A percentile compares a stretch with the other conserved stretches of the same genome.
Conservation (phyloP, 208 protist species). For the Leishmania turanica region DNA sequence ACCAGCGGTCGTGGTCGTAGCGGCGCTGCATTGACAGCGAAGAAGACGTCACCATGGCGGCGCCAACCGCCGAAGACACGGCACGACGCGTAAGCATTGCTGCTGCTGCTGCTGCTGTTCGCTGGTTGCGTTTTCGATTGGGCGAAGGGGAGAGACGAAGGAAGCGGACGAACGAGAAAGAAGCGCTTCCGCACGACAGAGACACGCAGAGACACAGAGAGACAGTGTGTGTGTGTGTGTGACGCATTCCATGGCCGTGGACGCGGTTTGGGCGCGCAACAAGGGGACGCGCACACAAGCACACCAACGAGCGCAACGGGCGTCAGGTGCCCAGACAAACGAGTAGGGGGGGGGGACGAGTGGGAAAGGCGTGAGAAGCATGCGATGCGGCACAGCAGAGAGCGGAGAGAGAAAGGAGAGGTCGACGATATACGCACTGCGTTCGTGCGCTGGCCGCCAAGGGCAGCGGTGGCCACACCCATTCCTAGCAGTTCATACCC, state of each 20-base stretch:
- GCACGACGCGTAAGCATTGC: slow-evolving; percentile 67
- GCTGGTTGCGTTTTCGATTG: background rate
- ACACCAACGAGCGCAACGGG: background rate
- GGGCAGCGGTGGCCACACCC: background rate
- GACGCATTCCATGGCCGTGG: background rate
- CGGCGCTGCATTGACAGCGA: slow-evolving; percentile 60
- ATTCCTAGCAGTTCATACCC: background rate
- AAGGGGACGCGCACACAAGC: background rate
- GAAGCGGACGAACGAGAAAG: background rate
- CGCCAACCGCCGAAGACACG: slow-evolving; percentile 40
- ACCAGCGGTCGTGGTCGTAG: slow-evolving; percentile 87
- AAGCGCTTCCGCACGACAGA: background rate
- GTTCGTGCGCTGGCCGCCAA: background rate
- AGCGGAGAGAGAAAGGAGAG: background rate
- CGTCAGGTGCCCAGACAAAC: background rate
- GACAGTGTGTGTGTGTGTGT: background rate
- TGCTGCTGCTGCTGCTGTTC: too few relatives aligned
- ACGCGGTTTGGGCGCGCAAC: background rate
- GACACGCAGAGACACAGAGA: background rate
- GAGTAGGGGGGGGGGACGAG: background rate
- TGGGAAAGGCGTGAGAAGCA: background rate
- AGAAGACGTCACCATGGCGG: slow-evolving; percentile 28
- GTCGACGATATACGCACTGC: background rate
- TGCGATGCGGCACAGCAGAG: background rate
- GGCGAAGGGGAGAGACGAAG: background rate